Conservation (phyloP, 768 basidiomycete species). For the Aureoboletus auriporus region DNA sequence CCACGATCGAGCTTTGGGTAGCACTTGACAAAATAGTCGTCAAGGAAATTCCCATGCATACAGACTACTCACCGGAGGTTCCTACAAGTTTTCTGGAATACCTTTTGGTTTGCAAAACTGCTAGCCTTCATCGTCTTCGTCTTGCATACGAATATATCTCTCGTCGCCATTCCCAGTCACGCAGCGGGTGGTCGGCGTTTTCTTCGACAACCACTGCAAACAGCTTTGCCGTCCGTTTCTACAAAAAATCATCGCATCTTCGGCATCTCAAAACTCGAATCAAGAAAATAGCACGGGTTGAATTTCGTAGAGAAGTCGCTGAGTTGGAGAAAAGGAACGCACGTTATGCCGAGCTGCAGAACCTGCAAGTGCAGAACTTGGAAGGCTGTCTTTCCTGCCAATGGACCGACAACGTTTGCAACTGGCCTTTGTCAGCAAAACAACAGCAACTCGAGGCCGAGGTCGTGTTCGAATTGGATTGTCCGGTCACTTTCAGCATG, state of each 20-base stretch:
- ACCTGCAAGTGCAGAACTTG: too few species aligned
- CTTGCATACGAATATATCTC: constrained; percentile 29
- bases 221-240: constrained; percentile 35
- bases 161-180: constrained; percentile 20
- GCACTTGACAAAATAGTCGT: constrained; percentile 39
- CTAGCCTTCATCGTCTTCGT: constrained; percentile 26
- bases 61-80: constrained; percentile 45
- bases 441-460: background rate
- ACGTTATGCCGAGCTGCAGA: background rate
- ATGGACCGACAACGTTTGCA: too few species aligned
- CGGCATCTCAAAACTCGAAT: constrained; percentile 26
- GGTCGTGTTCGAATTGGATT: constrained; percentile 40
- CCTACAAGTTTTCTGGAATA: constrained; percentile 33
- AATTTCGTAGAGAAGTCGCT: constrained; percentile 15
- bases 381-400: too few species aligned
- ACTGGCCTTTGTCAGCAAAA: too few species aligned
- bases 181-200: constrained; percentile 31
- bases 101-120: constrained; percentile 36
- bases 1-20: constrained; percentile 45
- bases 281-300: constrained; percentile 18
- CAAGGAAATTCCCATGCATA: constrained; percentile 35
- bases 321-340: constrained; percentile 26
- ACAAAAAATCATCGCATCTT: constrained; percentile 12
- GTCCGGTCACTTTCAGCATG: constrained; percentile 34
- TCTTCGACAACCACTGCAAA: constrained; percentile 7